Conservation (phyloP, 169 alveolate genomes). For the Neospora caninum region DNA sequence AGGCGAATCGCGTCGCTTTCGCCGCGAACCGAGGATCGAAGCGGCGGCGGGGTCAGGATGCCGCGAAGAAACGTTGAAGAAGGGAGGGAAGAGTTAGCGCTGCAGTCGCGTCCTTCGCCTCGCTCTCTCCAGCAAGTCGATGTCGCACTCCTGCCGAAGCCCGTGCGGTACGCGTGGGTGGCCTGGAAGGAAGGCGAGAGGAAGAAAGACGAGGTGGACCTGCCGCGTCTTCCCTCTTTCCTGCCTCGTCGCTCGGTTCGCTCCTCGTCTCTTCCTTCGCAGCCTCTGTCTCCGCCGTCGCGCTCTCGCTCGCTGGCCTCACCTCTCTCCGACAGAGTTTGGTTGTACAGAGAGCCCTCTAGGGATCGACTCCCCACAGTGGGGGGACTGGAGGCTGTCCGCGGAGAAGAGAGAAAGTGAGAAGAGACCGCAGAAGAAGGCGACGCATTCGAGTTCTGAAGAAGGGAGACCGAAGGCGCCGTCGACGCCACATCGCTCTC, state of each 20-base stretch:
- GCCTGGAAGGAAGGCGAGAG: too few relatives aligned
- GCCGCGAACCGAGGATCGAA: too few relatives aligned
- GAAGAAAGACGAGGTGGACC: too few relatives aligned
- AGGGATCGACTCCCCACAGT: neutral
- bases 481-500: conserved; percentile 12
- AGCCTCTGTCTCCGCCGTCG: neutral
- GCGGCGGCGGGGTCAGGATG: too few relatives aligned
- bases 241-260: neutral
- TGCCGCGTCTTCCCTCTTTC: neutral
- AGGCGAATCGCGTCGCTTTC: too few relatives aligned
- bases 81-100: too few relatives aligned
- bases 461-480: neutral
- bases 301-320: neutral
- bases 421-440: neutral
- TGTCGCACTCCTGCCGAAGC: too few relatives aligned
- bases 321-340: neutral
- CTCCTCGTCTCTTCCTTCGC: neutral
- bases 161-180: too few relatives aligned
- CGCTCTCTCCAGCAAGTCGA: too few relatives aligned
- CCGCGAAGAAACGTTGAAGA: neutral
- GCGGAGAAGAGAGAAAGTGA: neutral
- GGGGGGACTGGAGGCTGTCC: neutral
- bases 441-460: neutral
- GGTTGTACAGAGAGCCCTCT: neutral
- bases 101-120: too few relatives aligned